Evolutionary conservation across 768 basidiomycete genomes (phyloP), one percentile per base, ranked within the genome.

Genomic region (Podaxis pistillaris): DNA sequence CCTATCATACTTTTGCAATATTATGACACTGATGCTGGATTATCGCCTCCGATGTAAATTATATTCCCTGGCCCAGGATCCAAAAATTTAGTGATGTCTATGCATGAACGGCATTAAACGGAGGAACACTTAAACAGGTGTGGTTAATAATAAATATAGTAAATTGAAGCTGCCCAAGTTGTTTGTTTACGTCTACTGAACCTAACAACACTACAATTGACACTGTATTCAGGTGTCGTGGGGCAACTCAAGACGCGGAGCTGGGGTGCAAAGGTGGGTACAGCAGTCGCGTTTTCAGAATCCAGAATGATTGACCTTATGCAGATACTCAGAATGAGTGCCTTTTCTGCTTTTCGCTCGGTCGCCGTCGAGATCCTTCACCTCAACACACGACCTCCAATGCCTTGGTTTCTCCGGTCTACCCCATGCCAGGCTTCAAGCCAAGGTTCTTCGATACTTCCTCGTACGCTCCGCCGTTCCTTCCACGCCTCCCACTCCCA

Each of bases 331-430:
- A 56, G 44, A n/a, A 62, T 62, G 60, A 62, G n/a, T 37, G 56
- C 53, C 19, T 55, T 61, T 44, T 62, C 60, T 15, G 46, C 53
- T 33, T 49, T 62, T 19, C 60, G 46, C 6, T 62, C 53, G 4
- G 30, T 55, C 30, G 53, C 44, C 6, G 53, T 62, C 37, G 52
- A 55, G 22, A 9, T 62, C 8, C 53, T 55, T 4, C 44, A 19
- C 33, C 50, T 33, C 12, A 62, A 62, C 24, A n/a, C 51, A 30
- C 51, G 26, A 46, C 30, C 17, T 17, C 15, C 13, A 26, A 38
- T 9, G 11, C 41, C 56, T 8, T 19, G 13, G 4, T 8, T 26
- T 5, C 11, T 26, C 24, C 26, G 52, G 17, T 15, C 28, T 37
- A 1, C 7, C 17, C 15, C 15, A 17, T 46, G 44, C 19, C 44